phyloP scores from a whole-genome alignment of 2,329 filamentous ascomycete species.

The Exophiala xenobiotica region DNA sequence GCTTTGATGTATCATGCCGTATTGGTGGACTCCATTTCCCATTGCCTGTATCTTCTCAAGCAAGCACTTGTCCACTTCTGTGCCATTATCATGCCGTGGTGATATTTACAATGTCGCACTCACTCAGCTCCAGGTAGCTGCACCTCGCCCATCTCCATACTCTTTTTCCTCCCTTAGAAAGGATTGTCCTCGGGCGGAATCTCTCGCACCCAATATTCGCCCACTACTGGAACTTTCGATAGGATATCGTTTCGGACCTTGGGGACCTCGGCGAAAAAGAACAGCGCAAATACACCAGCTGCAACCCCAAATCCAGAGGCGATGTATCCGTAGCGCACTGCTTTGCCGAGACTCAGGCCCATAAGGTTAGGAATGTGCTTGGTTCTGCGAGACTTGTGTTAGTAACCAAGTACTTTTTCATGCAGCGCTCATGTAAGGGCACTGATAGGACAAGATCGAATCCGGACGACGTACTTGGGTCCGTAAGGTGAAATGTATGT shows the following conservation, averaged over 20 bases:
- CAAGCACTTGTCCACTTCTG: not conserved
- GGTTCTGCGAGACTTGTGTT: conserved; percentile 7
- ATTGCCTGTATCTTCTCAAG: not conserved
- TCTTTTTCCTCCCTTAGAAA: conserved; percentile 22
- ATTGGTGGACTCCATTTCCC: not conserved
- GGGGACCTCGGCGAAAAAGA: conserved; percentile 65
- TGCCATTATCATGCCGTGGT: not conserved
- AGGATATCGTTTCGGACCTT: conserved; percentile 62
- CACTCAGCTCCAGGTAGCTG: not conserved
- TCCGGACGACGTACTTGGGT: conserved; percentile 59
- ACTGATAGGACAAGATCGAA: no score
- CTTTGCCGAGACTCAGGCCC: conserved; percentile 26
- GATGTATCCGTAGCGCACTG: conserved; percentile 43
- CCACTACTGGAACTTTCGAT: conserved; percentile 59
- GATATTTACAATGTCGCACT: conserved; percentile 17
- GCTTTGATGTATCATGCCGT: not conserved
- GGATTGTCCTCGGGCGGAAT: conserved; percentile 63
- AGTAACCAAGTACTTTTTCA: conserved; percentile 32
- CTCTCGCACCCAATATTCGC: conserved; percentile 56
- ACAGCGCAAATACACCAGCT: conserved; percentile 59
- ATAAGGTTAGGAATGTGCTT: conserved; percentile 29
- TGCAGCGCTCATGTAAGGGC: conserved; percentile 51
- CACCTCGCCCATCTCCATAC: not conserved
- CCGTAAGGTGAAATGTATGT: conserved; percentile 58
- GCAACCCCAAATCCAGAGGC: conserved; percentile 57